Evolutionary conservation across 2,329 filamentous ascomycete species (phyloP).

Genomic region (Magnaporthales sp.): DNA sequence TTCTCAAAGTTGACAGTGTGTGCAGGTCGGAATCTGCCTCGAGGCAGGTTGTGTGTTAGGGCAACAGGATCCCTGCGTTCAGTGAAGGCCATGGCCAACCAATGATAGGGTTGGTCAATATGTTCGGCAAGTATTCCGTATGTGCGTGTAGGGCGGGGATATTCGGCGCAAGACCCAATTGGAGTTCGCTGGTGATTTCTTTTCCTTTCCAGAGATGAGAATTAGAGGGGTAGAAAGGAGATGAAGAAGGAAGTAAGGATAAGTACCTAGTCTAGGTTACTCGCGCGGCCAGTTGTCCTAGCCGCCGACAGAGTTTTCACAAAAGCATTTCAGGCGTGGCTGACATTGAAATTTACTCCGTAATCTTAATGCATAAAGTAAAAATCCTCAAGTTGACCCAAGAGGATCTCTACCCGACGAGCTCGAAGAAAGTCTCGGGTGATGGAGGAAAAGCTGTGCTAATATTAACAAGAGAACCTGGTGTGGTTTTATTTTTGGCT

Average conservation of each 20-base stretch:
- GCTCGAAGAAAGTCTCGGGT: not conserved
- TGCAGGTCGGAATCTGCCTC: not conserved
- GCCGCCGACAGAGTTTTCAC: not conserved
- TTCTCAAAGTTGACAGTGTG: not conserved
- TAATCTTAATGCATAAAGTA: not conserved
- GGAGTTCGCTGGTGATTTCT: not conserved
- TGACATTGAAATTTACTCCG: not conserved
- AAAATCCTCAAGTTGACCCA: not conserved
- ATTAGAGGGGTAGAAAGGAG: no score
- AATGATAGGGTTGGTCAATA: not conserved
- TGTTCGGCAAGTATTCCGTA: not conserved
- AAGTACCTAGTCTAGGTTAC: no score
- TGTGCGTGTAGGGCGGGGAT: not conserved
- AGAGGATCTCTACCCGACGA: not conserved
- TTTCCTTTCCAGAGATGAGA: no score
- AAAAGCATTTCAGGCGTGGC: not conserved
- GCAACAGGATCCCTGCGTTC: not conserved
- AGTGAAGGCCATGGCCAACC: not conserved
- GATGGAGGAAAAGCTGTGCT: not conserved
- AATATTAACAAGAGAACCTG: not conserved
- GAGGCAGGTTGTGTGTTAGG: not conserved
- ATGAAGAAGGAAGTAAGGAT: not conserved
- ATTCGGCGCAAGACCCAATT: not conserved
- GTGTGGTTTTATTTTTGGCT: not conserved
- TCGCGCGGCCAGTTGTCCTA: not conserved